Evolutionary conservation across 148 eudicot genomes (phyloP).

Genomic region (Fallopia convolvulus): DNA sequence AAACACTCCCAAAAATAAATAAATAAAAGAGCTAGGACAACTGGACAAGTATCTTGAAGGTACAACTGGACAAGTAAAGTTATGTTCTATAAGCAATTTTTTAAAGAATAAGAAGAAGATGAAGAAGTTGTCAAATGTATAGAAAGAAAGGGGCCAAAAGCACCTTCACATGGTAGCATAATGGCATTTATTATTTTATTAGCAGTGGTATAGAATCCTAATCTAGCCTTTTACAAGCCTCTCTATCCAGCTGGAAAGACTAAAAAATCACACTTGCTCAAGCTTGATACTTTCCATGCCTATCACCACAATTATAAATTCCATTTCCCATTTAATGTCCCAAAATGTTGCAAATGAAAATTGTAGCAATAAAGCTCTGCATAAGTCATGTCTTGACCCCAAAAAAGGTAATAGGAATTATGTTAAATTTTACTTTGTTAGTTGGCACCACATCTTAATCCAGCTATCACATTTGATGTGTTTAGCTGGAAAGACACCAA

Average conservation of each 20-base stretch:
- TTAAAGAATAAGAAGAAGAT: too few relatives aligned
- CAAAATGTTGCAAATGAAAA: not conserved
- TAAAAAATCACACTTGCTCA: not conserved
- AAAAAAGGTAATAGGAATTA: not conserved
- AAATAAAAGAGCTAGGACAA: not conserved
- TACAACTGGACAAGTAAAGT: not conserved
- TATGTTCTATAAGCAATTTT: not conserved
- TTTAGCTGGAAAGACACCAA: not conserved
- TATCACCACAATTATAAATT: too few relatives aligned
- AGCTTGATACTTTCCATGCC: not conserved
- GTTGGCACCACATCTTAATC: conserved; percentile 20
- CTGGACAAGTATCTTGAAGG: not conserved
- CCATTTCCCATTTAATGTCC: not conserved
- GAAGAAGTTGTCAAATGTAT: not conserved
- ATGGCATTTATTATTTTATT: not conserved
- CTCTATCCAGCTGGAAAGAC: not conserved
- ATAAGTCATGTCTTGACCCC: not conserved
- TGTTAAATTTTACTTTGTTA: conserved; percentile 2
- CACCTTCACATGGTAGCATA: conserved; percentile 3
- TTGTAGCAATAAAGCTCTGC: not conserved
- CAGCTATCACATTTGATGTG: not conserved
- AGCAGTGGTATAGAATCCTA: not conserved
- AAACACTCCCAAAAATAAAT: too few relatives aligned
- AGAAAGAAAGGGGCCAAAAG: not conserved
- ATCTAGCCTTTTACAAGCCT: not conserved